Percentiles rank a stretch among this genome's conserved stretches.
phyloP scores from a whole-genome alignment of 2,329 filamentous ascomycete genomes.

The Fusarium agapanthi region DNA sequence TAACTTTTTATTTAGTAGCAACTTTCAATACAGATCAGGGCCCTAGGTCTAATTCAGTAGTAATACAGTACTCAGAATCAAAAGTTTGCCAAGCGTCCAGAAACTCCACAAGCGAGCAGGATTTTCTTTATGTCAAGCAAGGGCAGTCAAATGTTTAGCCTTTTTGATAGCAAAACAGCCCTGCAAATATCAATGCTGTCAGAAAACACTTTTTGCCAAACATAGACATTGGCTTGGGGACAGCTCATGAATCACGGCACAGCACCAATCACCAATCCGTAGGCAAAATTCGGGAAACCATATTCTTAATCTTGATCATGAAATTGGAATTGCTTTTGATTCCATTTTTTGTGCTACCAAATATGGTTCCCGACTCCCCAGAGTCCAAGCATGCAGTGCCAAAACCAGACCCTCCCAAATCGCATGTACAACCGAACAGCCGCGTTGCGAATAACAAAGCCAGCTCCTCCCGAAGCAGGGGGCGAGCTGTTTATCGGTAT shows the following conservation, averaged over 20 bases:
- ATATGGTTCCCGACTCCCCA: slow-evolving; percentile 45
- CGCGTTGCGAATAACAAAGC: slow-evolving; percentile 10
- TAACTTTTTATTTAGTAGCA: too few species aligned
- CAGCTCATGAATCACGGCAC: background rate
- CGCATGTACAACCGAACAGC: slow-evolving; percentile 29
- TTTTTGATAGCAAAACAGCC: background rate
- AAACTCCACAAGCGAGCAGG: background rate
- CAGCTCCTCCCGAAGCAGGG: slow-evolving; percentile 1
- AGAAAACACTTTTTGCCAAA: too few species aligned
- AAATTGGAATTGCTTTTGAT: slow-evolving; percentile 44
- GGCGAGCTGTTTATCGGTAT: slow-evolving; percentile 76
- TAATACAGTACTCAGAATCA: too few species aligned
- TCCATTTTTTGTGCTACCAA: slow-evolving; percentile 46
- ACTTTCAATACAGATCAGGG: too few species aligned
- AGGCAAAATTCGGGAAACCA: slow-evolving; percentile 33
- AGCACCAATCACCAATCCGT: background rate
- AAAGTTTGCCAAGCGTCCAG: background rate
- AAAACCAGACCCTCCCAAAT: slow-evolving; percentile 44
- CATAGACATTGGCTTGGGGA: background rate
- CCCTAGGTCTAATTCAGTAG: background rate
- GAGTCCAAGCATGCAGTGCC: slow-evolving; percentile 46
- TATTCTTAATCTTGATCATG: slow-evolving; percentile 39
- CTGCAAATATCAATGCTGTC: background rate
- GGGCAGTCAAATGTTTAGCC: background rate
- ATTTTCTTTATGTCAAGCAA: background rate